phyloP scores from a whole-genome alignment of 768 basidiomycete species.

The Boletus vinaceobasis region DNA sequence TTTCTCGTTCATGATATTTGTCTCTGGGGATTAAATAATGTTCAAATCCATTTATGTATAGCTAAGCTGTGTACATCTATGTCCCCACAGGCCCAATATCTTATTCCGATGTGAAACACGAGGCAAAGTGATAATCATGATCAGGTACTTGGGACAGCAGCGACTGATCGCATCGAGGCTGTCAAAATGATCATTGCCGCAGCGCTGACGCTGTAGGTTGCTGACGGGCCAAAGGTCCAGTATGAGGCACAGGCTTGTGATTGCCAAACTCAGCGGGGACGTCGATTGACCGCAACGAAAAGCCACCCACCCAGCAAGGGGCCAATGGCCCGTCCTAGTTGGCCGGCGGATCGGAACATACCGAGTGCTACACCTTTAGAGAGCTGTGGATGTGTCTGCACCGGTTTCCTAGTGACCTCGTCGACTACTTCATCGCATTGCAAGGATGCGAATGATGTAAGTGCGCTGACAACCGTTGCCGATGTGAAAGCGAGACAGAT shows the following conservation, averaged over 20 bases:
- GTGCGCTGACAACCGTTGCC: slow-evolving; percentile 90
- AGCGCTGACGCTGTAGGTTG: slow-evolving; percentile 67
- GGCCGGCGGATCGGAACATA: slow-evolving; percentile 86
- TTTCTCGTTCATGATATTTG: slow-evolving; percentile 11
- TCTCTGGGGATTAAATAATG: background rate
- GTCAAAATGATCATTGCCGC: slow-evolving; percentile 63
- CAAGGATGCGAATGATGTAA: slow-evolving; percentile 87
- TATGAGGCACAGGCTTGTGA: slow-evolving; percentile 75
- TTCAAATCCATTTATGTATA: slow-evolving; percentile 1
- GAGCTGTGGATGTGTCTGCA: slow-evolving; percentile 59
- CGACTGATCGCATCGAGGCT: slow-evolving; percentile 51
- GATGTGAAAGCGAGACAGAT: slow-evolving; percentile 89
- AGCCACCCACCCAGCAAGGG: slow-evolving; percentile 73
- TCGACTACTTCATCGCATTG: slow-evolving; percentile 80
- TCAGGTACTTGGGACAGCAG: slow-evolving; percentile 11
- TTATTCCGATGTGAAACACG: slow-evolving; percentile 4
- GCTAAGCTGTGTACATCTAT: background rate
- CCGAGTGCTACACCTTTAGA: slow-evolving; percentile 85
- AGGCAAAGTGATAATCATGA: slow-evolving; percentile 9
- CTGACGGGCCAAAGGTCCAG: slow-evolving; percentile 82
- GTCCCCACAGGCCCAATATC: background rate
- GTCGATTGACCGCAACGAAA: background rate
- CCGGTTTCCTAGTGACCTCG: slow-evolving; percentile 52
- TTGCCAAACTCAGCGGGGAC: slow-evolving; percentile 10
- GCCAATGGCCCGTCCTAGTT: slow-evolving; percentile 89